These are phyloP conservation scores for Hypoxylon sp. DNA, from an alignment of 2,329 filamentous ascomycete genomes.

Conservation along the genomic window DNA sequence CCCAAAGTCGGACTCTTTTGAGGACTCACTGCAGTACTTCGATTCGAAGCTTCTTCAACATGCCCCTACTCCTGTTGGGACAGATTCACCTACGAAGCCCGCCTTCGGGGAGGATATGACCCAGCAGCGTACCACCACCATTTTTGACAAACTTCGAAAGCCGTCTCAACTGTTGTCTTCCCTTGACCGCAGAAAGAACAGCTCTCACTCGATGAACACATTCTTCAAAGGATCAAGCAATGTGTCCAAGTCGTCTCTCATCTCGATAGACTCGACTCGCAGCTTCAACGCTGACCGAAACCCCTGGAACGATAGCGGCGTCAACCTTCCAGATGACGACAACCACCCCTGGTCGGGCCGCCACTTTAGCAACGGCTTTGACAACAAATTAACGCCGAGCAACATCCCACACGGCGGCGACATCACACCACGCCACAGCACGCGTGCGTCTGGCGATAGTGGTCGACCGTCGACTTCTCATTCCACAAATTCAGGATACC, in stretches of 20 bases:
- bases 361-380: constrained; percentile 74
- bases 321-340: constrained; percentile 93
- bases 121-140: constrained; percentile 80
- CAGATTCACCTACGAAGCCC: constrained; percentile 89
- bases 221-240: constrained; percentile 95
- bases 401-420: constrained; percentile 80
- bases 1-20: constrained; percentile 99
- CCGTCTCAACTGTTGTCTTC: constrained; percentile 87
- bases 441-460: constrained; percentile 89
- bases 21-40: constrained; percentile 96
- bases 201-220: constrained; percentile 84
- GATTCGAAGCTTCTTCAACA: constrained; percentile 97
- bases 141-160: constrained; percentile 94
- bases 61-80: constrained; percentile 82
- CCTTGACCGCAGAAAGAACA: constrained; percentile 94
- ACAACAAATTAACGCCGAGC: constrained; percentile 70
- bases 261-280: constrained; percentile 94
- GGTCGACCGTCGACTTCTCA: constrained; percentile 94
- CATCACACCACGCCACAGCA: constrained; percentile 84
- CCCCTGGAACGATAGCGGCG: constrained; percentile 97
- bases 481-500: constrained; percentile 96
- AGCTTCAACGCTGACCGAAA: constrained; percentile 93
- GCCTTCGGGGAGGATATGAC: constrained; percentile 85
- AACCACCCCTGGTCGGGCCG: constrained; percentile 72
- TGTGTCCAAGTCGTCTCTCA: constrained; percentile 93